Evolutionary conservation across 495 filamentous ascomycete genomes (phyloP).

Genomic region (Patellaria atrata): DNA sequence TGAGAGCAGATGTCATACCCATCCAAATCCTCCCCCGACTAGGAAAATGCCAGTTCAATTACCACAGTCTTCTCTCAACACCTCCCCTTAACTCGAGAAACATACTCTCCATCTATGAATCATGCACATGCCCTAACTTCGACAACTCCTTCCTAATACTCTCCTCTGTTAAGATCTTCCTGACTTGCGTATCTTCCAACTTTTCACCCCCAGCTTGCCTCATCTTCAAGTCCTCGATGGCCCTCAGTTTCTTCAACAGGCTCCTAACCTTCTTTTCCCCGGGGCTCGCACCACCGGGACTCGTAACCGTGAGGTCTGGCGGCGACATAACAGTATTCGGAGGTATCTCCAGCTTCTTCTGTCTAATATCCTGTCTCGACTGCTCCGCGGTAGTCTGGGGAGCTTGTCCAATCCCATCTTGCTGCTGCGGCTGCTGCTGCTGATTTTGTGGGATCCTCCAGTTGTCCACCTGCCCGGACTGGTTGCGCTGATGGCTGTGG

Average conservation of each 20-base stretch:
- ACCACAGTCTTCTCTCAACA: too few relatives aligned
- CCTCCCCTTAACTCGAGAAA: too few relatives aligned
- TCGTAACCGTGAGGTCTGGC: conserved; percentile 35
- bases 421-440: conserved; percentile 5
- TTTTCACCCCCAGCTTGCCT: conserved; percentile 85
- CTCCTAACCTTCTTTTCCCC: conserved; percentile 82
- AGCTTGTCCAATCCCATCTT: background rate
- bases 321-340: conserved; percentile 10
- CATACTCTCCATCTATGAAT: too few relatives aligned
- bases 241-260: conserved; percentile 89
- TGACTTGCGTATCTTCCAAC: conserved; percentile 93
- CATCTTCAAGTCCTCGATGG: conserved; percentile 97
- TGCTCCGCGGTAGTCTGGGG: conserved; percentile 16
- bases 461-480: conserved; percentile 11
- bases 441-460: conserved; percentile 11
- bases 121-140: conserved; percentile 40
- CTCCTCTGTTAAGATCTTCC: conserved; percentile 88
- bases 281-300: conserved; percentile 31
- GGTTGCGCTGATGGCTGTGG: conserved; percentile 8
- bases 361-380: too few relatives aligned
- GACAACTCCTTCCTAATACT: conserved; percentile 69
- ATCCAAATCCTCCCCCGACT: too few relatives aligned
- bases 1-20: too few relatives aligned
- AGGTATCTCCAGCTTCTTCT: conserved; percentile 8
- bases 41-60: too few relatives aligned